phyloP scores from a whole-genome alignment of 768 basidiomycete genomes.

The Coprinopsis strossmayeri region DNA sequence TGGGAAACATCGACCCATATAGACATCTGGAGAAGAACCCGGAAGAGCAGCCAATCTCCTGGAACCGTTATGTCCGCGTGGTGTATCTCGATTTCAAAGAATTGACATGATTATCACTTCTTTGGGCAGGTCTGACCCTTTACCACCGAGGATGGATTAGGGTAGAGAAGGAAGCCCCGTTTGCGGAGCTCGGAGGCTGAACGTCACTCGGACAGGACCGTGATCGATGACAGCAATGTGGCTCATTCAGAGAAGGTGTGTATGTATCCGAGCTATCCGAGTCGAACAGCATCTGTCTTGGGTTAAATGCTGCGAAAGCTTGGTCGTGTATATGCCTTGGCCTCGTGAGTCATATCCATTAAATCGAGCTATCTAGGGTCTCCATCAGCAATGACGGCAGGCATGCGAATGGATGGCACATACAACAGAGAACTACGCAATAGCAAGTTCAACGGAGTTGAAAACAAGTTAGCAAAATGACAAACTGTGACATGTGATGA shows the following conservation, averaged over 20 bases:
- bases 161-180: background rate
- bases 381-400: background rate
- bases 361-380: background rate
- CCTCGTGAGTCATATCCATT: background rate
- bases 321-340: background rate
- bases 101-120: slow-evolving; percentile 18
- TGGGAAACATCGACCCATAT: background rate
- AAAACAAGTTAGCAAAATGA: background rate
- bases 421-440: background rate
- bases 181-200: background rate
- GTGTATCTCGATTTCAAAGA: slow-evolving; percentile 13
- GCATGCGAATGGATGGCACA: background rate
- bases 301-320: background rate
- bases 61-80: slow-evolving; percentile 5
- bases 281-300: slow-evolving; percentile 4
- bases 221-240: background rate
- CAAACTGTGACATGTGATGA: background rate
- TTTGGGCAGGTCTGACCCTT: slow-evolving; percentile 13
- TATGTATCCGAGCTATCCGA: too few relatives aligned
- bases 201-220: background rate
- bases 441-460: background rate
- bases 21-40: background rate
- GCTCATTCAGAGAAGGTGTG: background rate
- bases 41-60: background rate
- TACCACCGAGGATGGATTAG: slow-evolving; percentile 5